A percentile compares a stretch with the other conserved stretches of the same genome.
Conservation (phyloP, 2,329 filamentous ascomycete species). For the Paramyrothecium sp. region DNA sequence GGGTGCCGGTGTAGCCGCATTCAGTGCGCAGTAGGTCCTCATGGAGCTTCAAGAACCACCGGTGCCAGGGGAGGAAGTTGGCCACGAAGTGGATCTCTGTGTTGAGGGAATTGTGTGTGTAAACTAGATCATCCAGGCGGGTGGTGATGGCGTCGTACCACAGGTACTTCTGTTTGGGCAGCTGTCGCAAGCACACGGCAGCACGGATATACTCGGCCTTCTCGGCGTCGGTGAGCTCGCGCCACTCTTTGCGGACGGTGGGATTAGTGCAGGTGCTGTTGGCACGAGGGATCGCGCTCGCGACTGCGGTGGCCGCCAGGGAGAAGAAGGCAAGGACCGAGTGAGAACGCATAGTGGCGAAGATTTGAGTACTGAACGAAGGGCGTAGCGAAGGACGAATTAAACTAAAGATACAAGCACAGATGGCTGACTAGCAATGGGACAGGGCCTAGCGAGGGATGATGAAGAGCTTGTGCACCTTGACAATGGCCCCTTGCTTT, state of each 20-base stretch:
- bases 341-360: background rate
- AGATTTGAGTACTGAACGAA: background rate
- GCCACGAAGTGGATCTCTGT: background rate
- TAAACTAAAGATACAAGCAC: background rate
- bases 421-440: too few species aligned
- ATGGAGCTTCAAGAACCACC: slow-evolving; percentile 26
- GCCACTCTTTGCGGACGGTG: slow-evolving; percentile 14
- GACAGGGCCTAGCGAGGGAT: too few species aligned
- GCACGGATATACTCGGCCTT: slow-evolving; percentile 15
- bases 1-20: slow-evolving; percentile 28
- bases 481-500: too few species aligned
- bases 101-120: slow-evolving; percentile 13
- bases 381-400: background rate
- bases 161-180: slow-evolving; percentile 11
- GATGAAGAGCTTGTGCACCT: too few species aligned
- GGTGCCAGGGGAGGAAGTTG: slow-evolving; percentile 33
- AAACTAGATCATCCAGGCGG: slow-evolving; percentile 14
- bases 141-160: slow-evolving; percentile 10
- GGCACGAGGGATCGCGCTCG: background rate
- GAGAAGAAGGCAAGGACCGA: background rate
- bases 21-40: slow-evolving; percentile 24
- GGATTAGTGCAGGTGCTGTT: slow-evolving; percentile 8
- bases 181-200: slow-evolving; percentile 10
- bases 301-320: background rate
- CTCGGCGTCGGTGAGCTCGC: slow-evolving; percentile 11